These are phyloP conservation scores for Cercospora canescens DNA, from an alignment of 2,329 filamentous ascomycete genomes.

Conservation along the genomic window DNA sequence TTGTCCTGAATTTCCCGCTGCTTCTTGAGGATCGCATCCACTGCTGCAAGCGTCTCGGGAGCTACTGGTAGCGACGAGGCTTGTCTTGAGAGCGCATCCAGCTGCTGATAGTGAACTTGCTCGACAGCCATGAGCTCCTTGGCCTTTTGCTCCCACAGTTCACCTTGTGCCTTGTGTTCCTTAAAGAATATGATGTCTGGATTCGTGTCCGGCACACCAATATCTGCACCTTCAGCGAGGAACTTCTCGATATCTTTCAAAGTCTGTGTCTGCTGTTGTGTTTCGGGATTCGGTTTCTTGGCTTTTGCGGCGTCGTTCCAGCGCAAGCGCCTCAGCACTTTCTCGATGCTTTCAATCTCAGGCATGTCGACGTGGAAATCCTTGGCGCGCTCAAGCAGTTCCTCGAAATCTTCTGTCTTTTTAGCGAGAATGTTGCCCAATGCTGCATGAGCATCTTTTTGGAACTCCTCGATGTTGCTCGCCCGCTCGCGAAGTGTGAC, in stretches of 20 bases:
- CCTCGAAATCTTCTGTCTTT: conserved; percentile 75
- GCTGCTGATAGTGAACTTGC: conserved; percentile 86
- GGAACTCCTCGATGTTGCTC: conserved; percentile 81
- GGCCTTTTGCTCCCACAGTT: conserved; percentile 90
- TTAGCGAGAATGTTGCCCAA: conserved; percentile 66
- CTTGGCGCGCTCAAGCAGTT: conserved; percentile 85
- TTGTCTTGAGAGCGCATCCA: conserved; percentile 87
- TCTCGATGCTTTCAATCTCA: conserved; percentile 80
- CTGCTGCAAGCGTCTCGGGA: conserved; percentile 72
- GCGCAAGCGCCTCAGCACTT: conserved; percentile 77
- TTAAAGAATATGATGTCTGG: conserved; percentile 75
- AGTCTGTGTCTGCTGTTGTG: conserved; percentile 58
- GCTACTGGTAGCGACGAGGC: conserved; percentile 79
- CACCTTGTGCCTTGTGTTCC: conserved; percentile 73
- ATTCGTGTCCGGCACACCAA: conserved; percentile 78
- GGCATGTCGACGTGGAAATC: conserved; percentile 89
- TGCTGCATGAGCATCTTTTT: conserved; percentile 69
- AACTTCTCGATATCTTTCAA: conserved; percentile 77
- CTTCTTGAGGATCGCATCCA: conserved; percentile 92
- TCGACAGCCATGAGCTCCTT: conserved; percentile 92
- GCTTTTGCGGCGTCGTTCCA: conserved; percentile 80
- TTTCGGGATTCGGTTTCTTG: conserved; percentile 39
- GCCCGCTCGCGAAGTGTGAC: conserved; percentile 80
- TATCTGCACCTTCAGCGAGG: conserved; percentile 72
- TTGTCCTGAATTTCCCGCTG: conserved; percentile 91